Evolutionary conservation across 83 land plant species (phyloP).

Genomic region (Picea mariana): DNA sequence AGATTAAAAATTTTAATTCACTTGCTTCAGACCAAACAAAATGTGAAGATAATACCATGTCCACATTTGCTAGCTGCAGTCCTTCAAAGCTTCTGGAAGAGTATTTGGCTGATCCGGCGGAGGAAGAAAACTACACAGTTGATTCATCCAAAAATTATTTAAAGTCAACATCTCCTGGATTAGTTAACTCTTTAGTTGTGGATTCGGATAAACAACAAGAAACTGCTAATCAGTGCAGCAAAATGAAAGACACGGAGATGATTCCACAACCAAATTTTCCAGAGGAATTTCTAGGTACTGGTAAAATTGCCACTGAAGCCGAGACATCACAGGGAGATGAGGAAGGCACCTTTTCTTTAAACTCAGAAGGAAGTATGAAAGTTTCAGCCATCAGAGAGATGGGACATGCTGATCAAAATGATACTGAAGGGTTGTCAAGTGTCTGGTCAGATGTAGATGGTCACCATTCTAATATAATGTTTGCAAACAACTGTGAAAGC

Average conservation of each 20-base stretch:
- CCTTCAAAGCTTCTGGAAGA: slow-evolving; percentile 4
- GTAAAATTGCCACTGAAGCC: background rate
- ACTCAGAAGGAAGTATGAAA: background rate
- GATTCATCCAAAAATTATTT: slow-evolving; percentile 1
- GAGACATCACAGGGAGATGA: slow-evolving; percentile 7
- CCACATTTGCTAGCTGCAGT: slow-evolving; percentile 1
- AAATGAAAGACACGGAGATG: background rate
- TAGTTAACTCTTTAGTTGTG: background rate
- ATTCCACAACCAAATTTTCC: background rate
- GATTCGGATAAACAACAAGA: slow-evolving; percentile 1
- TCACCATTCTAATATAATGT: background rate
- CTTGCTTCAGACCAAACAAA: background rate
- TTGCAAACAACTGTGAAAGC: background rate
- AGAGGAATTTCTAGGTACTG: background rate
- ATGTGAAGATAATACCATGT: background rate
- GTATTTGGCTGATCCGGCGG: background rate
- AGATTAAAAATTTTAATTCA: background rate
- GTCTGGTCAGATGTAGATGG: slow-evolving; percentile 4
- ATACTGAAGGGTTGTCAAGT: background rate
- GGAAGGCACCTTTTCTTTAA: slow-evolving; percentile 7
- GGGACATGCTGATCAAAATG: background rate
- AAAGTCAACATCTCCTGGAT: background rate
- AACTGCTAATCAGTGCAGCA: background rate
- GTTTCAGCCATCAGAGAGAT: background rate
- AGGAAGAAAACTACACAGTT: background rate